Percentiles rank a stretch among this genome's conserved stretches.
Evolutionary conservation across 768 basidiomycete genomes (phyloP).

Genomic region (Xerocomellus amylosporus): DNA sequence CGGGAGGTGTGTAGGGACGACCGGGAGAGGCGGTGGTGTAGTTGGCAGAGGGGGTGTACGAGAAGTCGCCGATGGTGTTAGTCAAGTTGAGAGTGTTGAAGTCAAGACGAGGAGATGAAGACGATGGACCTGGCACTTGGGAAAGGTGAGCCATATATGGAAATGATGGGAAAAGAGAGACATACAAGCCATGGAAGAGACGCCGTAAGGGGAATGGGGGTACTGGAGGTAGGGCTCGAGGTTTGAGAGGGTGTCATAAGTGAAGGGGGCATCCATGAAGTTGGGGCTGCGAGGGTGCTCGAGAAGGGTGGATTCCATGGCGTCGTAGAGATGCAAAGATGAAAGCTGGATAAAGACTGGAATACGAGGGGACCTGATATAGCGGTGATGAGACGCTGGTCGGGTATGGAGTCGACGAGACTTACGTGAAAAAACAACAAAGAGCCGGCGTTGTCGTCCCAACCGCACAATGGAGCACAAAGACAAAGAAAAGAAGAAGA

Average conservation of each 20-base stretch:
- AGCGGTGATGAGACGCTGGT: background rate
- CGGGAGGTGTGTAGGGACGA: slow-evolving; percentile 69
- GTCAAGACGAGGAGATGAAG: slow-evolving; percentile 58
- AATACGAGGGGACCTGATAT: slow-evolving; percentile 31
- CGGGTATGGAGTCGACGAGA: background rate
- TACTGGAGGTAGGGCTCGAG: slow-evolving; percentile 65
- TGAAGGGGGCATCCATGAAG: slow-evolving; percentile 48
- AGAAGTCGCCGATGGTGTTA: slow-evolving; percentile 55
- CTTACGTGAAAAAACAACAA: slow-evolving; percentile 36
- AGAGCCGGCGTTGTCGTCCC: slow-evolving; percentile 29
- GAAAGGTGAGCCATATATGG: slow-evolving; percentile 10
- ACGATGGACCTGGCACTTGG: slow-evolving; percentile 50
- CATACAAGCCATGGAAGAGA: slow-evolving; percentile 60
- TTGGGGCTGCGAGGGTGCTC: slow-evolving; percentile 50
- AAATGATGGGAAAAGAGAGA: slow-evolving; percentile 9
- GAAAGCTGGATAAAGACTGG: slow-evolving; percentile 36
- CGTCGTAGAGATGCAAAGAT: slow-evolving; percentile 36
- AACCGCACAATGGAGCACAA: slow-evolving; percentile 36
- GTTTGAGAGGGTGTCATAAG: slow-evolving; percentile 45
- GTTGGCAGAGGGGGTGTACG: slow-evolving; percentile 51
- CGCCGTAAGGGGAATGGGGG: slow-evolving; percentile 62
- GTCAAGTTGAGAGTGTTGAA: slow-evolving; percentile 61
- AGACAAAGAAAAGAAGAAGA: slow-evolving; percentile 21
- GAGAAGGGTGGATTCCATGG: slow-evolving; percentile 51
- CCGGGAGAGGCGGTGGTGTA: slow-evolving; percentile 52